These are phyloP conservation scores for Hypoxylon sp. DNA, from an alignment of 2,329 filamentous ascomycete species.

Conservation along the genomic window DNA sequence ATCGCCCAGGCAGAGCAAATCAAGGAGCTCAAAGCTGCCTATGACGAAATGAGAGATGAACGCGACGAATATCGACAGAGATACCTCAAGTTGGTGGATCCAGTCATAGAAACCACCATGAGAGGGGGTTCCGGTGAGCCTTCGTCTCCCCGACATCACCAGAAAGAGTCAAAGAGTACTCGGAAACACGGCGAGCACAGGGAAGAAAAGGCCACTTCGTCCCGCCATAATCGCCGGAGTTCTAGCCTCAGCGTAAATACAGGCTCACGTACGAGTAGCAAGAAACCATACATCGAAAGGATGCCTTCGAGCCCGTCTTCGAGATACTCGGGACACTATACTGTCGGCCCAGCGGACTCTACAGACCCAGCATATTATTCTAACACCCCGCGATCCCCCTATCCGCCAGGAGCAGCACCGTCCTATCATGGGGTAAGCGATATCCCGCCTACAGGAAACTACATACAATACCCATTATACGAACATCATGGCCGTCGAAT, in stretches of 20 bases:
- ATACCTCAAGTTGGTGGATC: constrained; percentile 19
- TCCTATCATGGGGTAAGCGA: constrained; percentile 11
- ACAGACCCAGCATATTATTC: constrained; percentile 29
- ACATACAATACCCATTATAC: constrained; percentile 36
- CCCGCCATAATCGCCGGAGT: constrained; percentile 36
- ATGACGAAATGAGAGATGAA: constrained; percentile 24
- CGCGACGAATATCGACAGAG: constrained; percentile 28
- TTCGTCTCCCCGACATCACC: constrained; percentile 18
- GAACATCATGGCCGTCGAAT: constrained; percentile 28
- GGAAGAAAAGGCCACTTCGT: constrained; percentile 31
- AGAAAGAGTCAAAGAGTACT: constrained; percentile 28
- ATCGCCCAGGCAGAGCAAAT: constrained; percentile 20
- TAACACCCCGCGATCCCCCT: constrained; percentile 30
- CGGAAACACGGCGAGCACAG: constrained; percentile 30
- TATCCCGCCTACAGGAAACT: constrained; percentile 25
- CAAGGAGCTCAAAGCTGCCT: constrained; percentile 24
- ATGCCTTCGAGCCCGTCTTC: constrained; percentile 34
- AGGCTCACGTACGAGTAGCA: constrained; percentile 32
- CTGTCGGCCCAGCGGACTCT: constrained; percentile 7
- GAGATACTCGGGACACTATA: constrained; percentile 37
- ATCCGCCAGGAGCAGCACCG: constrained; percentile 11
- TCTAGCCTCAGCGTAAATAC: constrained; percentile 32
- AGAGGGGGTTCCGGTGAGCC: constrained; percentile 42
- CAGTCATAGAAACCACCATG: constrained; percentile 35
- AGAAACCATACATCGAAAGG: constrained; percentile 45